phyloP scores from a whole-genome alignment of 2,329 filamentous ascomycete genomes.

The Xylaria sp. region DNA sequence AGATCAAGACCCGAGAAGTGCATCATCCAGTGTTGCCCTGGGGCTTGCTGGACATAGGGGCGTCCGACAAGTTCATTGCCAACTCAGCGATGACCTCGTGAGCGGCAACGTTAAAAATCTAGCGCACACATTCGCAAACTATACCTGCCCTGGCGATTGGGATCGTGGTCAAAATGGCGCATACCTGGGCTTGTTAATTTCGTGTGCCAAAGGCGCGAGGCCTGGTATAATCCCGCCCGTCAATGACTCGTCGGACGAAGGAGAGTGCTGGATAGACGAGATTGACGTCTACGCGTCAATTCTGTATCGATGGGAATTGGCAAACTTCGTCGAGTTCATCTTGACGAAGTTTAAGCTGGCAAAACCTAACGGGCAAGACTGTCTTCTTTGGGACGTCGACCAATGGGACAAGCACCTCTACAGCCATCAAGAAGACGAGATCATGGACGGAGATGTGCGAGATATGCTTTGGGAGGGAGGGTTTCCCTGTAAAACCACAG shows the following conservation, averaged over 20 bases:
- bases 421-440: too few relatives aligned
- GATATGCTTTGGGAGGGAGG: not conserved
- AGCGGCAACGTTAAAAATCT: not conserved
- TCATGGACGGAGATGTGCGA: not conserved
- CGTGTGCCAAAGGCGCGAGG: not conserved
- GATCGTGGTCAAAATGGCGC: not conserved
- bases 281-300: not conserved
- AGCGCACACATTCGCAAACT: not conserved
- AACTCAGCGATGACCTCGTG: not conserved
- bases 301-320: not conserved
- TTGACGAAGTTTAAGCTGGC: not conserved
- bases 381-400: not conserved
- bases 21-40: not conserved
- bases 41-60: not conserved
- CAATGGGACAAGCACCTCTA: not conserved
- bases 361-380: not conserved
- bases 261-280: not conserved
- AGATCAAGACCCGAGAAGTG: not conserved
- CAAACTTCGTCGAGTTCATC: not conserved
- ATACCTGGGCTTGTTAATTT: not conserved
- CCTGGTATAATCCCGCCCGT: not conserved
- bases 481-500: not conserved
- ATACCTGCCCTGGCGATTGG: not conserved
- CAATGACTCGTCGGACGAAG: not conserved
- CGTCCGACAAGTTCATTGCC: not conserved